Base-by-base conservation (phyloP, 2,329 filamentous ascomycete genomes). In the Paramyrothecium roridum region DNA sequence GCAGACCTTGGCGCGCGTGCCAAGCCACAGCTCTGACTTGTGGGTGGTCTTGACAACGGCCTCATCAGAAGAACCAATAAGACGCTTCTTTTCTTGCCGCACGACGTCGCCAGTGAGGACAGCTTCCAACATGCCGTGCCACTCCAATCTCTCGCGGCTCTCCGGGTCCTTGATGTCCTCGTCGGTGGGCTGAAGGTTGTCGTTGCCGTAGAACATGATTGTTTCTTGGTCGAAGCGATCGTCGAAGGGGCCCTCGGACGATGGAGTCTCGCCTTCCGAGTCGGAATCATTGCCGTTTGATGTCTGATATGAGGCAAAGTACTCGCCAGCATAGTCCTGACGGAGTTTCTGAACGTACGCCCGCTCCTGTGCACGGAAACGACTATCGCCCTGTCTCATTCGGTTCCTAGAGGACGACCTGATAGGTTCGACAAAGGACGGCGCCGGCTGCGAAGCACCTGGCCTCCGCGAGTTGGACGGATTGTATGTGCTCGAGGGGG, bases 101-200 rank as follows among this genome's bases (percentile, higher is more conserved):
- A 99, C 93, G 10, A 99, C 95, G 70, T 99, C 95, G 61, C 95
- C 95, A 1, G 93, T 97, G 62, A 99, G 77, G 3, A 99, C 95
- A 16, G 93, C 96, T 57, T 93, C 91, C 55, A 99, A 77, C 95
- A 99, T 99, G 3, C 91, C 91, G 73, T 99, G 93, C 95, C 95
- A 99, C 73, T 99, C 95, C 22, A 99, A 79, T 48, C 93, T 82
- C 72, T 98, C 95, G 58, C 93, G 83, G 67, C 93, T 97, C 59
- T 87, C 86, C 1, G 92, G 90, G 64, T 97, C 90, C 71, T 90
- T 89, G 52, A 98, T 74, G 70, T 99, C 95, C 66, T 98, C 95
- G 22, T 91, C 81, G 3, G 91, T 95, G 1, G 93, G 93, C 65
- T 95, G 90, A 61, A 91, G 84, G 62, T 95, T 89, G 65, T 97